A percentile compares a stretch with the other conserved stretches of the same genome.
phyloP scores from a whole-genome alignment of 2,329 filamentous ascomycete genomes.

The Endoconidiophora laricicola region DNA sequence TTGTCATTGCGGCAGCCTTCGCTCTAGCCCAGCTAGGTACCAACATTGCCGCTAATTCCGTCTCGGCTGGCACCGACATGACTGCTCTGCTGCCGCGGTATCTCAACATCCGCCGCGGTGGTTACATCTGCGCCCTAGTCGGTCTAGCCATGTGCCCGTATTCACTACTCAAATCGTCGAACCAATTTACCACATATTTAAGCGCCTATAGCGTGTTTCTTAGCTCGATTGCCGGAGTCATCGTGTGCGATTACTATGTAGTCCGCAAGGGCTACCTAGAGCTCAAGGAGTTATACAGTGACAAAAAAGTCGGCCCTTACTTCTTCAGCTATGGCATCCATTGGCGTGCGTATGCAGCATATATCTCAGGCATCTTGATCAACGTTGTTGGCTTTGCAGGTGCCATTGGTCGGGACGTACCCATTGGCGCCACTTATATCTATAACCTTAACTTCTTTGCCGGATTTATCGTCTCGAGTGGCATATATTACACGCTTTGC shows the following conservation, averaged over 20 bases:
- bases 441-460: conserved; percentile 86
- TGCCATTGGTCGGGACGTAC: conserved; percentile 55
- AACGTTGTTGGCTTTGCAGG: conserved; percentile 87
- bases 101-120: conserved; percentile 71
- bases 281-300: conserved; percentile 63
- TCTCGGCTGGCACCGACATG: conserved; percentile 70
- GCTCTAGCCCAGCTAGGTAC: conserved; percentile 69
- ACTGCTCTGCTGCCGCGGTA: conserved; percentile 64
- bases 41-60: conserved; percentile 75
- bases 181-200: conserved; percentile 81
- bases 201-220: conserved; percentile 87
- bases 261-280: conserved; percentile 71
- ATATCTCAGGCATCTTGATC: conserved; percentile 68
- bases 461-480: conserved; percentile 55
- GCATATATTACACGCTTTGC: conserved; percentile 55
- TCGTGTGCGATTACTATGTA: conserved; percentile 73
- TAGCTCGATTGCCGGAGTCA: conserved; percentile 86
- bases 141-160: conserved; percentile 79
- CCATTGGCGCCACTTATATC: conserved; percentile 64
- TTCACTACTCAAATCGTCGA: conserved; percentile 56
- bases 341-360: conserved; percentile 71
- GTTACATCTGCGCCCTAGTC: conserved; percentile 66
- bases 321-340: conserved; percentile 59
- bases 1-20: conserved; percentile 54
- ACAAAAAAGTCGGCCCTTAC: conserved; percentile 49